Conservation (phyloP, 495 filamentous ascomycete species). For the Terfezia boudieri region DNA sequence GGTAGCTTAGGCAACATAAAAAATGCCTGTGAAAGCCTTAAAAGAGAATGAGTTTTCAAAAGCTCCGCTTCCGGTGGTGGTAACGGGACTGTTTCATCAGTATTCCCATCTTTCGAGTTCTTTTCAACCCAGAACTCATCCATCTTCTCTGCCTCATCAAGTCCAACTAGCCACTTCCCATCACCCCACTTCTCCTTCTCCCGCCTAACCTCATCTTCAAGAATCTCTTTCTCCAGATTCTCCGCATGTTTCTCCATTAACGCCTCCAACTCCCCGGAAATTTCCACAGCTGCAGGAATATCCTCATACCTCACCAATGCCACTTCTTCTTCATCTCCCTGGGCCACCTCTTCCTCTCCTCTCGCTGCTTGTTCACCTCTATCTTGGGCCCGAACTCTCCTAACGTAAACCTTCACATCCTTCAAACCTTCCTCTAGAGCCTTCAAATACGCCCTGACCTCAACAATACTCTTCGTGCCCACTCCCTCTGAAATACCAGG, state of each 20-base stretch:
- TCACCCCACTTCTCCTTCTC: slow-evolving; percentile 33
- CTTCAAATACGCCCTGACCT: slow-evolving; percentile 45
- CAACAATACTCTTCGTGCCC: slow-evolving; percentile 46
- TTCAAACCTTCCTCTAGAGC: slow-evolving; percentile 32
- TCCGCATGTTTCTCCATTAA: slow-evolving; percentile 29
- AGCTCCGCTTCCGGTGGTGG: neutral
- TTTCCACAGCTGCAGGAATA: slow-evolving; percentile 49
- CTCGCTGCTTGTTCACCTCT: neutral
- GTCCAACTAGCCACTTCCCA: slow-evolving; percentile 32
- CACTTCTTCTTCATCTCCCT: slow-evolving; percentile 9
- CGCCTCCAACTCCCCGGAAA: slow-evolving; percentile 22
- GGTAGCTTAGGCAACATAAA: neutral
- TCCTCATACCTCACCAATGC: slow-evolving; percentile 20
- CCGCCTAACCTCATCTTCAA: slow-evolving; percentile 30
- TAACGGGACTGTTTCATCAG: no score
- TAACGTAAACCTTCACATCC: slow-evolving; percentile 7
- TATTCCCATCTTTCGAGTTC: neutral
- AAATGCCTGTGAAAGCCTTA: neutral
- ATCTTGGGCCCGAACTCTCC: no score
- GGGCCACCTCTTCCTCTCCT: slow-evolving; percentile 9
- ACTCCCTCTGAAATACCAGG: slow-evolving; percentile 39
- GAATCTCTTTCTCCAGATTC: slow-evolving; percentile 45
- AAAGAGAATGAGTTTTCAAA: neutral
- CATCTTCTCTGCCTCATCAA: slow-evolving; percentile 22
- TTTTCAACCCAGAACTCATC: slow-evolving; percentile 11